A percentile compares a stretch with the other conserved stretches of the same genome.
These are phyloP conservation scores for Plasmodium reichenowi DNA, from an alignment of 169 alveolate genomes.

Conservation along the genomic window DNA sequence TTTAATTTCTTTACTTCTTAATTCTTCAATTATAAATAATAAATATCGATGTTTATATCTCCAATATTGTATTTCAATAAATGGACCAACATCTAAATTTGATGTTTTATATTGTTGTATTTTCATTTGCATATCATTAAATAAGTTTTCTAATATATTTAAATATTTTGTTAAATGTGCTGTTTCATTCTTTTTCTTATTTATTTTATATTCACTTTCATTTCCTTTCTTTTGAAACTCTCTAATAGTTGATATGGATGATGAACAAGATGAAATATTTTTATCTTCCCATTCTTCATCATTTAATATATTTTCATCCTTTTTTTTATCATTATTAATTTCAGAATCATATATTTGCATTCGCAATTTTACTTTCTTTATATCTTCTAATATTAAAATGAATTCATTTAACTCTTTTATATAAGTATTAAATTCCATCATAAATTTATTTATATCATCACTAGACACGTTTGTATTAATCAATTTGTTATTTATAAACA, in stretches of 20 bases:
- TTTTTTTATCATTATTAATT: slow-evolving; percentile 9
- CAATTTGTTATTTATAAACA: slow-evolving; percentile 52
- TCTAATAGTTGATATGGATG: neutral
- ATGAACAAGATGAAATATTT: neutral
- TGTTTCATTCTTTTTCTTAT: slow-evolving; percentile 61
- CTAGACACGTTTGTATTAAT: slow-evolving; percentile 29
- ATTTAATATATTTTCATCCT: slow-evolving; percentile 5
- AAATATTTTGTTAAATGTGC: slow-evolving; percentile 68
- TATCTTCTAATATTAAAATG: slow-evolving; percentile 69
- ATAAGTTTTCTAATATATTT: slow-evolving; percentile 68
- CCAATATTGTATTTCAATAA: slow-evolving; percentile 75
- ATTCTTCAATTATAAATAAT: slow-evolving; percentile 75
- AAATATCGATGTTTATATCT: slow-evolving; percentile 76
- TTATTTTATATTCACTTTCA: slow-evolving; percentile 46
- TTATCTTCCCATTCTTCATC: slow-evolving; percentile 6
- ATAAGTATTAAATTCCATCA: slow-evolving; percentile 71
- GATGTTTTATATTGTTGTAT: slow-evolving; percentile 65
- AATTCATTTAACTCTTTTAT: slow-evolving; percentile 72
- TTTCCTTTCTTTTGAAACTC: slow-evolving; percentile 7
- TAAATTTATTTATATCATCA: slow-evolving; percentile 69
- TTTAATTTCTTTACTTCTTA: slow-evolving; percentile 74
- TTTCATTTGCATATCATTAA: slow-evolving; percentile 69
- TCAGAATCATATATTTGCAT: slow-evolving; percentile 38
- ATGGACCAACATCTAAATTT: slow-evolving; percentile 73
- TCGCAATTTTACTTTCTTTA: slow-evolving; percentile 59